phyloP scores from a whole-genome alignment of 1,139 yeast genomes.

The Saccharomycopsis hybrid region DNA sequence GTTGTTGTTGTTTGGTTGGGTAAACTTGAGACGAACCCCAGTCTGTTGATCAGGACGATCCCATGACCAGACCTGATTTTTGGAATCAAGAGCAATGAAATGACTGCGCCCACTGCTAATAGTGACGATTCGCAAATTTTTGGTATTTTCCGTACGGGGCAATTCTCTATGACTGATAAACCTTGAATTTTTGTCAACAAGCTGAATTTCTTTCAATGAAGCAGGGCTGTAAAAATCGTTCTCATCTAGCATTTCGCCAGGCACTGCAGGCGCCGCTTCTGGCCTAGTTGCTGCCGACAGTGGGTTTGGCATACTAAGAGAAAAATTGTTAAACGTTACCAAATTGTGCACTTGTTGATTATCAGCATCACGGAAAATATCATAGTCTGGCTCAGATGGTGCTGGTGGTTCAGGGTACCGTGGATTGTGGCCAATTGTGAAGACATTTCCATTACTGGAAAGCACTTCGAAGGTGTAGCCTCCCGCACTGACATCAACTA shows the following conservation, averaged over 20 bases:
- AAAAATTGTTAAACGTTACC: no score
- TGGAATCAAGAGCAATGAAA: slow-evolving; percentile 54
- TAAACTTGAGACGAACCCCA: no score
- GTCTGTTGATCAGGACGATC: no score
- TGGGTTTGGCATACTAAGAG: no score
- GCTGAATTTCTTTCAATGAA: slow-evolving; percentile 5
- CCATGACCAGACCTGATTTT: slow-evolving; percentile 55
- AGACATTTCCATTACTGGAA: slow-evolving; percentile 47
- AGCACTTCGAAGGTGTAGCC: slow-evolving; percentile 64
- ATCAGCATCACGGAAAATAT: no score
- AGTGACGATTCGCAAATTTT: slow-evolving; percentile 35
- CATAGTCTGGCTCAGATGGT: slow-evolving; percentile 2
- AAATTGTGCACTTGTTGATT: not conserved
- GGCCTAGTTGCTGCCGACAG: no score
- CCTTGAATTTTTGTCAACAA: not conserved
- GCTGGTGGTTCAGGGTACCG: not conserved
- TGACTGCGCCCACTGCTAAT: slow-evolving; percentile 64
- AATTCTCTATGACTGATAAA: slow-evolving; percentile 27
- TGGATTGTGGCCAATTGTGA: slow-evolving; percentile 40
- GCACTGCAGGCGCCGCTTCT: no score
- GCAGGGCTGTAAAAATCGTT: slow-evolving; percentile 18
- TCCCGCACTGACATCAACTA: slow-evolving; percentile 55
- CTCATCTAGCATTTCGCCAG: not conserved
- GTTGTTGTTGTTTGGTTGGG: slow-evolving; percentile 22
- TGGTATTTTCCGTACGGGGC: slow-evolving; percentile 24